Conservation (phyloP, 306 rosid genomes). For the Medicago truncatula region DNA sequence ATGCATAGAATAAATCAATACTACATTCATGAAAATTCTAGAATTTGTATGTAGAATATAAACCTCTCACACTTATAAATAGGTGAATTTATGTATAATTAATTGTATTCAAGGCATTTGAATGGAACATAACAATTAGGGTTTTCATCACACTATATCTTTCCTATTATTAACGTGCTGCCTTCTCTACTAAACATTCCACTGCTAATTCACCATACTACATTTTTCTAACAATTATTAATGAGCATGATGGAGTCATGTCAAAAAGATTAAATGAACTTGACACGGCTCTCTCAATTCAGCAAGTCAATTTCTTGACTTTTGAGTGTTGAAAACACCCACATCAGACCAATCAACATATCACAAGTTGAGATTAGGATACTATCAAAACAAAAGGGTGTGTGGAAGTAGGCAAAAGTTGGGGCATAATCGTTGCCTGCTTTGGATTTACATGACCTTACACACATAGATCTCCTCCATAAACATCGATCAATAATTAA, state of each 20-base stretch:
- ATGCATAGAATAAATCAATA: too few relatives aligned
- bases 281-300: constrained; percentile 32
- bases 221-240: too few relatives aligned
- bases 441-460: constrained; percentile 35
- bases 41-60: too few relatives aligned
- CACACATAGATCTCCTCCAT: constrained; percentile 20
- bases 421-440: constrained; percentile 43
- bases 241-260: constrained; percentile 1
- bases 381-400: constrained; percentile 26
- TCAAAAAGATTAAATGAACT: constrained; percentile 46
- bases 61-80: too few relatives aligned
- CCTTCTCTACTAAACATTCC: too few relatives aligned
- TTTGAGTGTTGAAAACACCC: constrained; percentile 29
- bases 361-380: constrained; percentile 17
- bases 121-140: too few relatives aligned
- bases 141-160: too few relatives aligned
- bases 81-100: too few relatives aligned
- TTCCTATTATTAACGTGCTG: too few relatives aligned
- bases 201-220: too few relatives aligned
- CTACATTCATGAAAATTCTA: too few relatives aligned
- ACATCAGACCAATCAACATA: constrained; percentile 39
- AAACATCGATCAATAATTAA: constrained; percentile 11
- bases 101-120: too few relatives aligned
- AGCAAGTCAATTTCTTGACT: constrained; percentile 41
- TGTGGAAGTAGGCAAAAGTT: constrained; percentile 44